These are phyloP conservation scores for Phytophthora pluvialis DNA, from an alignment of 352 stramenopile genomes.

Conservation along the genomic window DNA sequence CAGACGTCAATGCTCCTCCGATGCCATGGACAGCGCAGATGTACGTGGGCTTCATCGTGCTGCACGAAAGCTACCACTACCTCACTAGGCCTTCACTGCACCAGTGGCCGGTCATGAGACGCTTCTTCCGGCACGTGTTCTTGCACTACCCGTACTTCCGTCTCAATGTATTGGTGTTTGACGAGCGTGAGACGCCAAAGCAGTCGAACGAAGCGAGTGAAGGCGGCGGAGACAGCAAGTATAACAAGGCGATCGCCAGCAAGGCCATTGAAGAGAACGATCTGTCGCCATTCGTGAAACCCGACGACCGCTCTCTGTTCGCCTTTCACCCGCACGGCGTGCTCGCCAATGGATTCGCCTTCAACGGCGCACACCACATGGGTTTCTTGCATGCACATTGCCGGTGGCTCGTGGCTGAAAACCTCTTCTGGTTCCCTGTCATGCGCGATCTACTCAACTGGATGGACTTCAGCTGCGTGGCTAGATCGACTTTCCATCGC, in stretches of 20 bases:
- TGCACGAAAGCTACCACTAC: slow-evolving; percentile 56
- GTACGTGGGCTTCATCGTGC: slow-evolving; percentile 41
- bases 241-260: not conserved
- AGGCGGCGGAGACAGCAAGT: slow-evolving; percentile 11
- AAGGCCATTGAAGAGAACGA: slow-evolving; percentile 24
- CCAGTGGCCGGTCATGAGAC: slow-evolving; percentile 51
- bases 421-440: slow-evolving; percentile 66
- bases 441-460: slow-evolving; percentile 67
- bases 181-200: slow-evolving; percentile 32
- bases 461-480: slow-evolving; percentile 60
- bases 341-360: slow-evolving; percentile 51
- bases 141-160: slow-evolving; percentile 62
- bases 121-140: slow-evolving; percentile 44
- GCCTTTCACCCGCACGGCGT: slow-evolving; percentile 77
- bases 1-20: not conserved
- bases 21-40: slow-evolving; percentile 23
- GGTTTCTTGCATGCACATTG: slow-evolving; percentile 52
- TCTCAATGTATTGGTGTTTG: slow-evolving; percentile 48
- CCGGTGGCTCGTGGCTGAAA: slow-evolving; percentile 70
- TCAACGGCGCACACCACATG: slow-evolving; percentile 62
- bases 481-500: slow-evolving; percentile 46
- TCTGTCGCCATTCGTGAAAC: slow-evolving; percentile 13
- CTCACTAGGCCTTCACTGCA: slow-evolving; percentile 30
- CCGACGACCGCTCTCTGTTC: slow-evolving; percentile 31
- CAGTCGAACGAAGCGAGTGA: slow-evolving; percentile 3